A percentile compares a stretch with the other conserved stretches of the same genome.
phyloP scores from a whole-genome alignment of 805 yeast species.

The Jamesozyma jinghongensis region DNA sequence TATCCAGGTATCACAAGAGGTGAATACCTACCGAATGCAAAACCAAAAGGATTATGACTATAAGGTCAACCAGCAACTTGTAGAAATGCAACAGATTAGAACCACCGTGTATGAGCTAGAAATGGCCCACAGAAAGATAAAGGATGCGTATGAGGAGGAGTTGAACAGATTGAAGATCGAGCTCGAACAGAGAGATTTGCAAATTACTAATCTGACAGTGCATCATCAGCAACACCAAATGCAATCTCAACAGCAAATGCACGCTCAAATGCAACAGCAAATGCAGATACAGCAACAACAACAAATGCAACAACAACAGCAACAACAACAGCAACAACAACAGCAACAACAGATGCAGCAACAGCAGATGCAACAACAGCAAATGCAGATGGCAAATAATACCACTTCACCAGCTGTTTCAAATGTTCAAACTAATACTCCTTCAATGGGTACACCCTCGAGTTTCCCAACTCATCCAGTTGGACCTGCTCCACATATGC shows the following conservation, averaged over 20 bases:
- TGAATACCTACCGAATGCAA: slow-evolving; percentile 75
- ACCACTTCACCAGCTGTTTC: not conserved
- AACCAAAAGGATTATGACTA: slow-evolving; percentile 81
- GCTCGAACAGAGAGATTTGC: slow-evolving; percentile 71
- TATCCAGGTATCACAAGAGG: slow-evolving; percentile 75
- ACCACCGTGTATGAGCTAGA: slow-evolving; percentile 91
- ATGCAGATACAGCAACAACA: slow-evolving; percentile 19
- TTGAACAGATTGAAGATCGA: slow-evolving; percentile 76
- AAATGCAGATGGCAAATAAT: not conserved
- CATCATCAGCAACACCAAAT: slow-evolving; percentile 20
- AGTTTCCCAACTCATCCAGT: too few relatives aligned
- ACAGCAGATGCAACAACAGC: slow-evolving; percentile 14
- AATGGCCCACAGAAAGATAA: slow-evolving; percentile 86
- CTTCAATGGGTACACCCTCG: too few relatives aligned
- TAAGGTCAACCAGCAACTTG: slow-evolving; percentile 82
- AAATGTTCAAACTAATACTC: too few relatives aligned
- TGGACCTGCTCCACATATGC: too few relatives aligned
- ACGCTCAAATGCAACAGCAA: slow-evolving; percentile 10
- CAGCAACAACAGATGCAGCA: slow-evolving; percentile 16
- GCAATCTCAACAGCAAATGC: slow-evolving; percentile 14
- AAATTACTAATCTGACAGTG: slow-evolving; percentile 30
- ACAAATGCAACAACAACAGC: slow-evolving; percentile 8
- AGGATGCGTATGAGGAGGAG: slow-evolving; percentile 93
- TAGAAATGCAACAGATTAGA: slow-evolving; percentile 86
- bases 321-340: not conserved